A percentile compares a stretch with the other conserved stretches of the same genome.
Evolutionary conservation across 2,329 filamentous ascomycete species (phyloP).

Genomic region (Coniosporium tulheliwenetii): DNA sequence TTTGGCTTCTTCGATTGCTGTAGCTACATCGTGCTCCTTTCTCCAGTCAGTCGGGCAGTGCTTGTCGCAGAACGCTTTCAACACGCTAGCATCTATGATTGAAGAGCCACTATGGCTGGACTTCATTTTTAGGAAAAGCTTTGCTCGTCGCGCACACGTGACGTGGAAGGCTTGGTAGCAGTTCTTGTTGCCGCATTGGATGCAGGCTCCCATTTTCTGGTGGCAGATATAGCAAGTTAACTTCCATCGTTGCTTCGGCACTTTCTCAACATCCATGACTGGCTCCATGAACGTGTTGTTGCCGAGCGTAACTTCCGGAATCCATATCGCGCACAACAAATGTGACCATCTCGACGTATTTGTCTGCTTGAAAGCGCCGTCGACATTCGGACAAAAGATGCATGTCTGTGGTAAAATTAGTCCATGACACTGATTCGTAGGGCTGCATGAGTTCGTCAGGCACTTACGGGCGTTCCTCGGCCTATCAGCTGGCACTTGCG

Average conservation of each 20-base stretch:
- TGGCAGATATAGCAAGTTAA: slow-evolving; percentile 91
- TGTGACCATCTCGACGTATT: slow-evolving; percentile 95
- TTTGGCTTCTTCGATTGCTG: slow-evolving; percentile 68
- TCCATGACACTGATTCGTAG: neutral
- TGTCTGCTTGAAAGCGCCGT: slow-evolving; percentile 96
- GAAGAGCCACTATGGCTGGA: slow-evolving; percentile 66
- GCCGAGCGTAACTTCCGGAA: slow-evolving; percentile 87
- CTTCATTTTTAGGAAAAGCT: slow-evolving; percentile 92
- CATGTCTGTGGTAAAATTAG: slow-evolving; percentile 48
- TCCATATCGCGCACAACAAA: slow-evolving; percentile 94
- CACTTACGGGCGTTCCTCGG: slow-evolving; percentile 63
- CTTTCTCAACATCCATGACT: slow-evolving; percentile 94
- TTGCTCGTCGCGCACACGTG: slow-evolving; percentile 78
- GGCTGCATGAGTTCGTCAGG: too few relatives aligned
- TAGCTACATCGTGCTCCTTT: slow-evolving; percentile 68
- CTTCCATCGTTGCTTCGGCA: slow-evolving; percentile 88
- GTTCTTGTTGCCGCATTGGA: slow-evolving; percentile 94
- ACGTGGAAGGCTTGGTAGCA: slow-evolving; percentile 97
- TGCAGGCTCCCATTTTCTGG: slow-evolving; percentile 95
- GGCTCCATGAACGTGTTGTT: slow-evolving; percentile 98
- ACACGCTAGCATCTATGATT: slow-evolving; percentile 62
- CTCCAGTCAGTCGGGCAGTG: slow-evolving; percentile 85
- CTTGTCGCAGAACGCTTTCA: slow-evolving; percentile 93
- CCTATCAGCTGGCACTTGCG: slow-evolving; percentile 93
- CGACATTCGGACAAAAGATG: slow-evolving; percentile 95